A percentile compares a stretch with the other conserved stretches of the same genome.
These are phyloP conservation scores for Artemisia argyi DNA, from an alignment of 129 eudicot species.

Conservation along the genomic window DNA sequence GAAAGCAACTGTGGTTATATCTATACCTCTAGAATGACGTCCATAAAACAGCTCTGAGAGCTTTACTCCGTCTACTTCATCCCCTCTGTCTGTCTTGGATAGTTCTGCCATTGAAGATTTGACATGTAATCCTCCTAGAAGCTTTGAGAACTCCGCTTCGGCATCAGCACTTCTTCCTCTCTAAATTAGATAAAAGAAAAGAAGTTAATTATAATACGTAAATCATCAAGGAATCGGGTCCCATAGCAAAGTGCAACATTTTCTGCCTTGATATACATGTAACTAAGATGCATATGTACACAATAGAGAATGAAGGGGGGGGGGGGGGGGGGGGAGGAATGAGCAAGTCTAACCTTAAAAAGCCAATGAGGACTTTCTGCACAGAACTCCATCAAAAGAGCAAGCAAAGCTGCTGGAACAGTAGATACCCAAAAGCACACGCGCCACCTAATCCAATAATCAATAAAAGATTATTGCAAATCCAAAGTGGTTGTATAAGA, in stretches of 20 bases:
- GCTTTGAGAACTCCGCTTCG: slow-evolving; percentile 66
- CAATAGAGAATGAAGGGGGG: slow-evolving; percentile 2
- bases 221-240: slow-evolving; percentile 4
- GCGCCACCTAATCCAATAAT: slow-evolving; percentile 67
- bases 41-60: slow-evolving; percentile 63
- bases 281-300: slow-evolving; percentile 18
- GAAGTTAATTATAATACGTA: not conserved
- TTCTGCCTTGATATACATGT: not conserved
- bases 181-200: slow-evolving; percentile 39
- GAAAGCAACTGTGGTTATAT: not conserved
- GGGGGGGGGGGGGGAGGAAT: no score
- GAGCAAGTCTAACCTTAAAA: slow-evolving; percentile 55
- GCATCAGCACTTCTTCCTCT: slow-evolving; percentile 80
- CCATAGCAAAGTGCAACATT: not conserved
- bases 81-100: slow-evolving; percentile 76
- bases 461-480: slow-evolving; percentile 7
- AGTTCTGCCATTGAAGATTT: slow-evolving; percentile 79
- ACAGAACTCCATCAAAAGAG: slow-evolving; percentile 71
- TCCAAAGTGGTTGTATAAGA: slow-evolving; percentile 3
- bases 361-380: slow-evolving; percentile 98
- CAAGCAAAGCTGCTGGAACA: slow-evolving; percentile 76
- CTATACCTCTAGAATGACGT: slow-evolving; percentile 62
- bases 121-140: slow-evolving; percentile 71
- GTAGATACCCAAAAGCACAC: slow-evolving; percentile 85
- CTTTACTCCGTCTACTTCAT: slow-evolving; percentile 60